A percentile compares a stretch with the other conserved stretches of the same genome.
These are phyloP conservation scores for Fusarium subtropicale DNA, from an alignment of 2,329 filamentous ascomycete species.

Conservation along the genomic window DNA sequence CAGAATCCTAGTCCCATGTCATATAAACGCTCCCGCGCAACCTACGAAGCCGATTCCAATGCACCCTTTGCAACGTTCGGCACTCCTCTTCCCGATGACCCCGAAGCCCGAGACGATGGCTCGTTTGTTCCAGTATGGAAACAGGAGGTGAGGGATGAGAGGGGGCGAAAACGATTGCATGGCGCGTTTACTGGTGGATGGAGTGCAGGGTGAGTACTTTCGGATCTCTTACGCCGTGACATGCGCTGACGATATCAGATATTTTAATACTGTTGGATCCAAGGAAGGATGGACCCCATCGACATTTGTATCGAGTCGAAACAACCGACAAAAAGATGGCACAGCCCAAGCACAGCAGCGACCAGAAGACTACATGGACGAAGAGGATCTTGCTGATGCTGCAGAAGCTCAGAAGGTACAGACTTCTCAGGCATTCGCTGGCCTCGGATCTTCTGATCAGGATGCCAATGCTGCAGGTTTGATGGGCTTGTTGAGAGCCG, in stretches of 20 bases:
- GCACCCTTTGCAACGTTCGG: slow-evolving; percentile 84
- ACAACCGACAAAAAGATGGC: slow-evolving; percentile 78
- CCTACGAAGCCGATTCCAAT: slow-evolving; percentile 80
- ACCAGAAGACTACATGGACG: slow-evolving; percentile 95
- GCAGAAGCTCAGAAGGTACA: slow-evolving; percentile 81
- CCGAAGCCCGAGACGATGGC: slow-evolving; percentile 85
- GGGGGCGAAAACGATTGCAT: slow-evolving; percentile 88
- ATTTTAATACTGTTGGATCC: slow-evolving; percentile 97
- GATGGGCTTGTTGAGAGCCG: slow-evolving; percentile 76
- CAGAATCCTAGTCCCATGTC: slow-evolving; percentile 66
- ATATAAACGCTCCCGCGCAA: slow-evolving; percentile 80
- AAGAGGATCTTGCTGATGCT: slow-evolving; percentile 90
- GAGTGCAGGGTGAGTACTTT: slow-evolving; percentile 82
- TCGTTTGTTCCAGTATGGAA: slow-evolving; percentile 97
- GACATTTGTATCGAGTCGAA: slow-evolving; percentile 89
- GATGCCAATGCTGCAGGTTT: slow-evolving; percentile 66
- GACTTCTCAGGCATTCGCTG: slow-evolving; percentile 78
- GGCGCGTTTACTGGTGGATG: slow-evolving; percentile 97
- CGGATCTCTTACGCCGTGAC: not conserved
- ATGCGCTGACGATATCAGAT: slow-evolving; percentile 62
- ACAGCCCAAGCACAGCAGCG: slow-evolving; percentile 69
- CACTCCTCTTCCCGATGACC: slow-evolving; percentile 85
- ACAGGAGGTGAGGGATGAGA: slow-evolving; percentile 95
- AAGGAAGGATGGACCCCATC: slow-evolving; percentile 98
- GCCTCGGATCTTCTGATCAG: slow-evolving; percentile 75